These are phyloP conservation scores for Pseudophaeomoniella oleicola DNA, from an alignment of 2,329 filamentous ascomycete species.

Conservation along the genomic window DNA sequence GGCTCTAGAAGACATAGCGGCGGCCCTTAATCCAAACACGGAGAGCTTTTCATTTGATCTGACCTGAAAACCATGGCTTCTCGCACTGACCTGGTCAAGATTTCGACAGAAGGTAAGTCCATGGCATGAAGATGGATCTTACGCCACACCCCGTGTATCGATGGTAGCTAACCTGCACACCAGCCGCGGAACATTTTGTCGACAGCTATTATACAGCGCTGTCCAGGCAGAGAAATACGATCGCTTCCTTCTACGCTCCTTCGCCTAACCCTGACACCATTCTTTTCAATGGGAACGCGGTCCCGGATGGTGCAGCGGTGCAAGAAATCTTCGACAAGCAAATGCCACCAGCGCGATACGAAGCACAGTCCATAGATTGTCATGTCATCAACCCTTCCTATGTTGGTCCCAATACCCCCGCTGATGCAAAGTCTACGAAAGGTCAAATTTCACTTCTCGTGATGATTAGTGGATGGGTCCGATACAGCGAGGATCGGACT, in stretches of 20 bases:
- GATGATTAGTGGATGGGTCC: slow-evolving; percentile 58
- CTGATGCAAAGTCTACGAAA: slow-evolving; percentile 20
- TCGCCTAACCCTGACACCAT: slow-evolving; percentile 49
- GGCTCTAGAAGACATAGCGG: too few relatives aligned
- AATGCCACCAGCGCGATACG: slow-evolving; percentile 50
- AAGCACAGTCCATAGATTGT: slow-evolving; percentile 61
- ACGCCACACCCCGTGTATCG: too few relatives aligned
- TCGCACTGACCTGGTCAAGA: slow-evolving; percentile 17
- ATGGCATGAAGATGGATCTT: too few relatives aligned
- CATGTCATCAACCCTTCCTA: slow-evolving; percentile 63
- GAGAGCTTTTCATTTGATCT: too few relatives aligned
- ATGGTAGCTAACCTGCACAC: slow-evolving; percentile 4
- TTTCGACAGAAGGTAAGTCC: slow-evolving; percentile 24
- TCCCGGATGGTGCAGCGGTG: slow-evolving; percentile 49
- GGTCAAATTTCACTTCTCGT: slow-evolving; percentile 57
- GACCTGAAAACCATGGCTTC: not conserved
- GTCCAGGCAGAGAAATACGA: slow-evolving; percentile 39
- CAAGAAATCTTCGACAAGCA: slow-evolving; percentile 54
- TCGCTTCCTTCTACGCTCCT: slow-evolving; percentile 59
- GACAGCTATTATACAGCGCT: slow-evolving; percentile 64
- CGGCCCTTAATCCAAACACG: too few relatives aligned
- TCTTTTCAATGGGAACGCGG: slow-evolving; percentile 60
- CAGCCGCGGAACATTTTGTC: slow-evolving; percentile 58
- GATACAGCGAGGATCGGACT: slow-evolving; percentile 46
- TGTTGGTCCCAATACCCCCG: slow-evolving; percentile 35